Conservation (phyloP, 1,284 basidiomycete genomes). For the Crepidotus sp. region DNA sequence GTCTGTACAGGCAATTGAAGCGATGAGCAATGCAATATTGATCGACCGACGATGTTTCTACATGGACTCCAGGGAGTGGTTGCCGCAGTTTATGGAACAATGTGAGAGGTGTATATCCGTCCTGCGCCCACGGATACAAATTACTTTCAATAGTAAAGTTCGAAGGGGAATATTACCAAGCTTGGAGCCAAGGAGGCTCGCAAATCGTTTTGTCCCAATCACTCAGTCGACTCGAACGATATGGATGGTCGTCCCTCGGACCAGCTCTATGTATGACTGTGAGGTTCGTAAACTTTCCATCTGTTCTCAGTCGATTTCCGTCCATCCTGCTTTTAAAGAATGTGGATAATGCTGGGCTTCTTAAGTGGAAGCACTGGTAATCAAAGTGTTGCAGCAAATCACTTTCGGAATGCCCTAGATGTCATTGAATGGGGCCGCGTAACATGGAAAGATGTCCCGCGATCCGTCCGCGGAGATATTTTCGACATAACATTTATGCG, state of each 20-base stretch:
- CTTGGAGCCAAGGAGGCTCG: constrained; percentile 26
- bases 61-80: constrained; percentile 20
- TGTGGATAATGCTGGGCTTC: constrained; percentile 5
- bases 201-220: constrained; percentile 27
- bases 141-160: constrained; percentile 20
- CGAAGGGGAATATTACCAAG: constrained; percentile 23
- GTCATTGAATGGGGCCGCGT: constrained; percentile 33
- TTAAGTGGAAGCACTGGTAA: constrained; percentile 11
- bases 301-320: neutral
- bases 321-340: neutral
- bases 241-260: constrained; percentile 33
- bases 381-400: constrained; percentile 21
- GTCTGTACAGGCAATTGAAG: constrained; percentile 20
- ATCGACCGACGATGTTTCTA: constrained; percentile 30
- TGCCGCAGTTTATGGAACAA: constrained; percentile 23
- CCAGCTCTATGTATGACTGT: constrained; percentile 32
- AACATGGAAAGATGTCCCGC: constrained; percentile 16
- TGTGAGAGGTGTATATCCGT: constrained; percentile 18
- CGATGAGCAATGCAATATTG: constrained; percentile 26
- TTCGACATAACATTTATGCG: constrained; percentile 28
- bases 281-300: constrained; percentile 23
- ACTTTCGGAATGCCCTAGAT: constrained; percentile 25
- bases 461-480: constrained; percentile 24
- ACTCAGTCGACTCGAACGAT: constrained; percentile 23
- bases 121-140: neutral